Evolutionary conservation across 1,284 basidiomycete genomes (phyloP), one percentile per base, ranked within the genome.

Genomic region (Boletus albobrunnescens): DNA sequence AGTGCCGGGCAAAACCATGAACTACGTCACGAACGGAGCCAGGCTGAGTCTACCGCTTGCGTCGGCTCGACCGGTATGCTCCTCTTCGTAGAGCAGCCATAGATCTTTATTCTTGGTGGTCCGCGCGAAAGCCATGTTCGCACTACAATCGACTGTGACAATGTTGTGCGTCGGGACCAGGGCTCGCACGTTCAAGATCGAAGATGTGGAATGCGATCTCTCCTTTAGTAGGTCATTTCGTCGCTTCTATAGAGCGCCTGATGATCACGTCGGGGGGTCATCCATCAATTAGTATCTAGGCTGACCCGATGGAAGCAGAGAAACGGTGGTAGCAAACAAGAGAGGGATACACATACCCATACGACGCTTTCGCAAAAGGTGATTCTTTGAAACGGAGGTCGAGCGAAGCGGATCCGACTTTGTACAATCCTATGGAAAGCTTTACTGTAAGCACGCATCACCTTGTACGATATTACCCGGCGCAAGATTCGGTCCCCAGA

Each of bases 381-480:
- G 28, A 32, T 46, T 59, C 47, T 36, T 56, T 57, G 33, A 49
- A 49, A 33, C 56, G 46, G 22, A 56, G 40, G 20, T 49, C 53
- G 8, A 53, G 31, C 27, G 23, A 47, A 11, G 50, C 36, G 12
- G 30, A 35, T n/a, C 44, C 33, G 13, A 47, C 36, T 4, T 30
- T 9, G 0, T 23, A 5, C 20, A 43, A 56, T 19, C 28, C 39
- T n/a, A 24, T 35, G 4, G 19, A 36, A 11, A 48, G 24, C 27
- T 41, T 53, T n/a, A n/a, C n/a, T n/a, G n/a, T 6, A 58, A 14
- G 28, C 37, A 27, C 3, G 44, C 45, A 5, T 53, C 53, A 3
- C 53, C 54, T 13, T 46, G 36, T 27, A 58, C 11, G 37, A 58
- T 16, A 6, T 28, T 36, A 7, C n/a, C 31, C 2, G 54, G 55